These are phyloP conservation scores for Stentor coeruleus DNA, from an alignment of 73 alveolate genomes.

Conservation along the genomic window DNA sequence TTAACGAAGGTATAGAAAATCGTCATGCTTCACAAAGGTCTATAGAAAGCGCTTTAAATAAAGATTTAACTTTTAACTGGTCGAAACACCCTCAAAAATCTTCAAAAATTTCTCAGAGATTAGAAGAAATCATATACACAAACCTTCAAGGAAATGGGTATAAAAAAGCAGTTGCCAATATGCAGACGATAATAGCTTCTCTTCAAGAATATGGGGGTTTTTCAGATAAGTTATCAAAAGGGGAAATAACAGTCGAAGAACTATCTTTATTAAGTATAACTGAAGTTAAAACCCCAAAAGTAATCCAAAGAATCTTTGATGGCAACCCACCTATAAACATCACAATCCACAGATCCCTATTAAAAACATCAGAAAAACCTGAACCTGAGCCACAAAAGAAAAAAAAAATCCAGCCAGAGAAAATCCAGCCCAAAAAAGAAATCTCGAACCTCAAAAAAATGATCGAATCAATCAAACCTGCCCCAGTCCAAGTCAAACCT, in stretches of 20 bases:
- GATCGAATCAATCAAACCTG: not conserved
- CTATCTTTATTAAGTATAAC: not conserved
- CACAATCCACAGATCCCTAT: not conserved
- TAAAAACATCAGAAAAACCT: not conserved
- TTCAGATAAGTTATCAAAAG: not conserved
- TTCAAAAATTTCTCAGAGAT: not conserved
- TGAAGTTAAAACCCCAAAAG: constrained; percentile 15
- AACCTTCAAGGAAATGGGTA: not conserved
- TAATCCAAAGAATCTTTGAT: constrained; percentile 22
- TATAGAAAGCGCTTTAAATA: not conserved
- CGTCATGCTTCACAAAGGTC: not conserved
- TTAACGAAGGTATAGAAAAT: not conserved
- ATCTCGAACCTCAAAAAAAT: not conserved
- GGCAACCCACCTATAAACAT: not conserved
- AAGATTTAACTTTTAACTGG: not conserved
- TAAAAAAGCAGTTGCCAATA: constrained; percentile 1
- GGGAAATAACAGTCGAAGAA: constrained; percentile 8
- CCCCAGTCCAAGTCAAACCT: not conserved
- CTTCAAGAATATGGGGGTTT: constrained; percentile 20
- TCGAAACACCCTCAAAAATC: not conserved
- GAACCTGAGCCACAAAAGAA: not conserved
- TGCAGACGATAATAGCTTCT: not conserved
- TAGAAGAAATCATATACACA: constrained; percentile 3
- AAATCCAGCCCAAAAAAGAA: not conserved
- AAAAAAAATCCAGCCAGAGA: not conserved